Percentiles rank a stretch among this genome's conserved stretches.
These are phyloP conservation scores for Ophiostoma sp. DNA, from an alignment of 2,329 filamentous ascomycete genomes.

Conservation along the genomic window DNA sequence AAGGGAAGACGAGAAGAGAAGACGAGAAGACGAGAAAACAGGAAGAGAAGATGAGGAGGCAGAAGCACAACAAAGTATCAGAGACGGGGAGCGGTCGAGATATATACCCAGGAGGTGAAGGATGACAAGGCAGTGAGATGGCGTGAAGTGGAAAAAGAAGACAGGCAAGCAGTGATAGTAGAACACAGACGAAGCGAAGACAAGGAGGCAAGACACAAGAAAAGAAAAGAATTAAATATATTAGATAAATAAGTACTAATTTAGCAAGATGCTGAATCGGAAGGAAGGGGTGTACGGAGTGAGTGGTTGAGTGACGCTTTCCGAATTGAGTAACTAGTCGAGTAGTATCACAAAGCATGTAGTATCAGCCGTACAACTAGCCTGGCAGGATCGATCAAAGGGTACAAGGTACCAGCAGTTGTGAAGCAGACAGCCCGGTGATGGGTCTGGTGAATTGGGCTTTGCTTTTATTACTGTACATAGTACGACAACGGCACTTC, in stretches of 20 bases:
- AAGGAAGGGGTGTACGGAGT: constrained; percentile 10
- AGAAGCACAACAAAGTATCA: neutral
- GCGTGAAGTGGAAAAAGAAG: neutral
- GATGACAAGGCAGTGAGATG: neutral
- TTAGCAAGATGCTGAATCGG: neutral
- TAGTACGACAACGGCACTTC: neutral
- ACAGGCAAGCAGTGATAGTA: neutral
- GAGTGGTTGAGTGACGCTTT: constrained; percentile 9
- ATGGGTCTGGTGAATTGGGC: neutral
- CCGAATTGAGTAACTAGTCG: neutral
- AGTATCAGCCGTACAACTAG: neutral
- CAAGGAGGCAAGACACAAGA: neutral
- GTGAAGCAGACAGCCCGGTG: neutral
- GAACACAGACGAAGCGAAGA: neutral
- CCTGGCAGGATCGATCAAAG: neutral
- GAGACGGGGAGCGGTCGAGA: neutral
- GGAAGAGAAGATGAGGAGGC: neutral
- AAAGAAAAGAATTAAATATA: neutral
- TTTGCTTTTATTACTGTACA: neutral
- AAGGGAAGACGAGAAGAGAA: neutral
- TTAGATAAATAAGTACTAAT: neutral
- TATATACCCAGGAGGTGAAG: neutral
- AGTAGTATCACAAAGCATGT: neutral
- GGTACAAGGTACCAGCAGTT: neutral
- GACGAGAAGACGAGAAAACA: neutral